Percentiles rank a stretch among this genome's conserved stretches.
Conservation (phyloP, 164 flowering plant species). For the Houttuynia cordata region DNA sequence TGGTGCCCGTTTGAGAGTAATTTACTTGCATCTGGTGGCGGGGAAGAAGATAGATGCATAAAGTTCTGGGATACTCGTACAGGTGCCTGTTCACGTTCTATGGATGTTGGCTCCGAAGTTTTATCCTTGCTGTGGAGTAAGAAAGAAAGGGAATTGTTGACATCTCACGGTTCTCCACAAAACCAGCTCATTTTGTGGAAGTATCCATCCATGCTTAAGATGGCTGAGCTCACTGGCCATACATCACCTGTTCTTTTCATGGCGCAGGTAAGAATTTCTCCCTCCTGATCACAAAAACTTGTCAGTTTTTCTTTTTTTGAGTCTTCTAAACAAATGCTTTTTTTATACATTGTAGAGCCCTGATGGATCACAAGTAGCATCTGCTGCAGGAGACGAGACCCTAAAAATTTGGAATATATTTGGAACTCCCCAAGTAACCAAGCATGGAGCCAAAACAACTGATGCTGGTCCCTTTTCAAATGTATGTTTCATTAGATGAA, state of each 20-base stretch:
- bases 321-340: too few species aligned
- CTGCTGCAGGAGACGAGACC: conserved; percentile 47
- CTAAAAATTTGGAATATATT: conserved; percentile 45
- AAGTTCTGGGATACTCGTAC: conserved; percentile 64
- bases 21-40: conserved; percentile 36
- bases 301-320: too few species aligned
- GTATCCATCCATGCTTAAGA: conserved; percentile 62
- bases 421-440: conserved; percentile 30
- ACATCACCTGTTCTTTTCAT: conserved; percentile 51
- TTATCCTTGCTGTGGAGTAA: conserved; percentile 55
- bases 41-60: conserved; percentile 51
- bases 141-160: conserved; percentile 45
- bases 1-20: conserved; percentile 69
- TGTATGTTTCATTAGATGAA: conserved; percentile 29
- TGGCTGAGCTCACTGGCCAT: too few species aligned
- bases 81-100: conserved; percentile 48
- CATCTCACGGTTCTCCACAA: conserved; percentile 51
- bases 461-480: conserved; percentile 38
- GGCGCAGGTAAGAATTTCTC: conserved; percentile 38
- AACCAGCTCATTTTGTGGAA: conserved; percentile 60
- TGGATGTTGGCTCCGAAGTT: conserved; percentile 61
- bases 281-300: too few species aligned
- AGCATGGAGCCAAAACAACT: conserved; percentile 21
- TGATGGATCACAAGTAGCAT: conserved; percentile 48
- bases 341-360: conserved; percentile 45